Evolutionary conservation across 352 stramenopile genomes (phyloP), one percentile per base, ranked within the genome.

Genomic region (Globisporangium camurandrum): DNA sequence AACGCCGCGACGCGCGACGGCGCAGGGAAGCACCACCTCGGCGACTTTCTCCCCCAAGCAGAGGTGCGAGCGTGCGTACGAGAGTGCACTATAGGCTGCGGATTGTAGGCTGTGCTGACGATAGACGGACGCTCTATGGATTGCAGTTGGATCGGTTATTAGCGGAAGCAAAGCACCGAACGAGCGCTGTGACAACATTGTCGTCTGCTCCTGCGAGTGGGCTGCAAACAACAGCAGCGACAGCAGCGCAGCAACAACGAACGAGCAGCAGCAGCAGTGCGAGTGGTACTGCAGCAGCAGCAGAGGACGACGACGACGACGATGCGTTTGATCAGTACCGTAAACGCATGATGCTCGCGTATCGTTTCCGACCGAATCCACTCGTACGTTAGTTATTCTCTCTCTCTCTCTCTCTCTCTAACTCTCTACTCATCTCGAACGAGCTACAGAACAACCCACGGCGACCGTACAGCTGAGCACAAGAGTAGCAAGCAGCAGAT

Each of bases 251-350:
- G n/a, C n/a, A n/a, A n/a, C n/a, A n/a, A n/a, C n/a, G n/a, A n/a
- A n/a, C n/a, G n/a, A n/a, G n/a, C n/a, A n/a, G n/a, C n/a, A n/a
- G n/a, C n/a, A n/a, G n/a, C 19, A 4, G 9, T 39, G 33, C 14
- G 30, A 34, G 30, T 34, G 30, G 30, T 34, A 12, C 30, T 14
- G 33, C 12, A 17, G 12, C 33, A 38, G 33, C 33, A 38, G 4
- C 33, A 38, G 5, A 11, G 12, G 33, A 39, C 12, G 33, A 56
- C 19, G 28, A 52, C 20, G 45, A 56, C 20, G 51, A 63, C 28
- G 56, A 64, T 26, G 56, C 59, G 46, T 64, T 64, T n/a, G 56
- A 60, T 12, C 56, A 64, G 34, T 64, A 64, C 39, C 51, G 51
- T 9, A 64, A 64, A 26, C 53, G 46, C 36, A 61, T 61, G 53